phyloP scores from a whole-genome alignment of 768 basidiomycete species.

The Phanerochaete sordida region DNA sequence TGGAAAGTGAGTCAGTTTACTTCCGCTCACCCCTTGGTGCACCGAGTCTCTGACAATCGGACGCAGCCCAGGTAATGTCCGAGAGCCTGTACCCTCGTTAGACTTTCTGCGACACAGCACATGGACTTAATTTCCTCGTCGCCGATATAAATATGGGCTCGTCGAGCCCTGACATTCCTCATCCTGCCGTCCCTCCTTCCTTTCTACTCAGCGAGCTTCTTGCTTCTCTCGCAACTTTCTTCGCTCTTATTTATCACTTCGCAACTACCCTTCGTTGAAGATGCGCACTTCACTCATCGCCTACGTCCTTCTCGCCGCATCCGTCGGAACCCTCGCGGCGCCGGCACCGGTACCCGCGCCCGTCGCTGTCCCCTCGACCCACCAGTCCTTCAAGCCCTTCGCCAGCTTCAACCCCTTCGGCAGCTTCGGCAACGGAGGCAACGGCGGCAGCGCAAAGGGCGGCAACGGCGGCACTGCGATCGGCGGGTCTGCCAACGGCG shows the following conservation, averaged over 20 bases:
- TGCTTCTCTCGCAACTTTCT: not conserved
- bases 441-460: not conserved
- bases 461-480: not conserved
- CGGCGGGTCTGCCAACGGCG: not conserved
- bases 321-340: not conserved
- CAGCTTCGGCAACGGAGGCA: not conserved
- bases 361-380: not conserved
- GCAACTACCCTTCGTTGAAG: not conserved
- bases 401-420: not conserved
- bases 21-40: not conserved
- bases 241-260: not conserved
- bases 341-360: not conserved
- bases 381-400: not conserved
- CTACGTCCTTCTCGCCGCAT: not conserved
- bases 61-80: not conserved
- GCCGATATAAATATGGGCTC: not conserved
- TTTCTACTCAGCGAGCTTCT: not conserved
- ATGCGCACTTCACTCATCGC: not conserved
- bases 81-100: not conserved
- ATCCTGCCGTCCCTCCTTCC: not conserved
- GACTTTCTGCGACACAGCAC: not conserved
- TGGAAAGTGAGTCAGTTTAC: slow-evolving; percentile 1
- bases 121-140: not conserved
- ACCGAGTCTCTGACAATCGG: not conserved
- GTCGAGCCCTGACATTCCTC: not conserved